Conservation (phyloP, 2,329 filamentous ascomycete genomes). For the Pseudogymnoascus sp. region DNA sequence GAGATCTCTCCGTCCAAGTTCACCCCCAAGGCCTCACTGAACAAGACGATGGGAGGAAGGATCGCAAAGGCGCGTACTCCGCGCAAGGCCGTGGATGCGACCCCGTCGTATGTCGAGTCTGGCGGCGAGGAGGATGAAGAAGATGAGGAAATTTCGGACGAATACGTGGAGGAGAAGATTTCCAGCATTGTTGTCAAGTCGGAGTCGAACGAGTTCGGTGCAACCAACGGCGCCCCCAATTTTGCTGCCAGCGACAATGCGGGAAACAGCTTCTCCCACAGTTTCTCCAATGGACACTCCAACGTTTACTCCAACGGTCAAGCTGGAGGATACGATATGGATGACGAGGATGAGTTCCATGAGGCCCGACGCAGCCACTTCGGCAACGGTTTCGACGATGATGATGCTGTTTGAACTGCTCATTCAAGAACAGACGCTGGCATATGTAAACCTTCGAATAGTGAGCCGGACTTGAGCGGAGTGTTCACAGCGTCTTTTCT, state of each 20-base stretch:
- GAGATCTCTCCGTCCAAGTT: constrained; percentile 10
- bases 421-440: neutral
- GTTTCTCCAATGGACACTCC: neutral
- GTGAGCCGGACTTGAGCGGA: too few species aligned
- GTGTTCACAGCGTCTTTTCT: neutral
- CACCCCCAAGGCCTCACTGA: constrained; percentile 17
- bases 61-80: constrained; percentile 14
- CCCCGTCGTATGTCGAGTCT: constrained; percentile 8
- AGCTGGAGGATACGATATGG: neutral
- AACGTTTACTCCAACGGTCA: neutral
- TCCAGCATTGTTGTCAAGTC: neutral
- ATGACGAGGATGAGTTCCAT: neutral
- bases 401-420: neutral
- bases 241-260: neutral
- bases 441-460: neutral
- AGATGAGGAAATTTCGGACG: neutral
- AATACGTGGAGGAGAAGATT: neutral
- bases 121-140: constrained; percentile 10
- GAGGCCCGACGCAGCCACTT: neutral
- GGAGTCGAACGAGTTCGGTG: neutral
- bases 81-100: neutral
- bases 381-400: neutral
- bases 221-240: neutral
- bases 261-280: neutral
- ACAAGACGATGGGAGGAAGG: constrained; percentile 19